Conservation (phyloP, 768 basidiomycete genomes). For the Naematelia encephala region DNA sequence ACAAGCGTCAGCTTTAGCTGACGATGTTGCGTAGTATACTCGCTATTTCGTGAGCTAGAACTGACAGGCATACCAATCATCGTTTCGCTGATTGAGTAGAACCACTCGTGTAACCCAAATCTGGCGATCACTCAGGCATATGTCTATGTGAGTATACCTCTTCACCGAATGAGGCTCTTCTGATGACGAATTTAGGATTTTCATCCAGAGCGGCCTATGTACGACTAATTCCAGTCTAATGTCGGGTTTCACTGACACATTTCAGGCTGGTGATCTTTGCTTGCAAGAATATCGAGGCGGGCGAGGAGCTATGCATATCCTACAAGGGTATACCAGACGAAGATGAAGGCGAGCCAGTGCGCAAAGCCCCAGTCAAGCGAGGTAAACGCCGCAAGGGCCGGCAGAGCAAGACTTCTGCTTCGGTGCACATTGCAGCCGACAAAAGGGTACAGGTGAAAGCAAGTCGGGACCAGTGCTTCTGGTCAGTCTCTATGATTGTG, state of each 20-base stretch:
- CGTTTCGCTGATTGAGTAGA: constrained; percentile 55
- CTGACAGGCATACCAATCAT: background rate
- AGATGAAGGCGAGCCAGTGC: background rate
- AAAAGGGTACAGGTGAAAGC: background rate
- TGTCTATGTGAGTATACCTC: constrained; percentile 58
- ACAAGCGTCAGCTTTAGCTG: constrained; percentile 56
- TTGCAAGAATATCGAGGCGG: constrained; percentile 25
- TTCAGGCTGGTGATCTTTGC: constrained; percentile 45
- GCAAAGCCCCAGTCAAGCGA: background rate
- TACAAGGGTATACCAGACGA: constrained; percentile 41
- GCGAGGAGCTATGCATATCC: constrained; percentile 47
- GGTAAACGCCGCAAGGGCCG: background rate
- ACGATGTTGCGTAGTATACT: constrained; percentile 65
- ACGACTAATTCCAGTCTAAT: background rate
- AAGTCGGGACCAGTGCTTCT: constrained; percentile 3
- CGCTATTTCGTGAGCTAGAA: constrained; percentile 67
- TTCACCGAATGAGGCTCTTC: constrained; percentile 1
- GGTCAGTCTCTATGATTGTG: constrained; percentile 7
- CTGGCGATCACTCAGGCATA: constrained; percentile 68
- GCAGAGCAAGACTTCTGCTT: background rate
- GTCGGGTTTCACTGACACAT: background rate
- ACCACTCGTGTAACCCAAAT: constrained; percentile 89
- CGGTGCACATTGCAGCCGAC: background rate
- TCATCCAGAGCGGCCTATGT: constrained; percentile 47
- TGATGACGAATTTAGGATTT: constrained; percentile 35